phyloP scores from a whole-genome alignment of 164 flowering plant species.

The Cinnamomum chago region DNA sequence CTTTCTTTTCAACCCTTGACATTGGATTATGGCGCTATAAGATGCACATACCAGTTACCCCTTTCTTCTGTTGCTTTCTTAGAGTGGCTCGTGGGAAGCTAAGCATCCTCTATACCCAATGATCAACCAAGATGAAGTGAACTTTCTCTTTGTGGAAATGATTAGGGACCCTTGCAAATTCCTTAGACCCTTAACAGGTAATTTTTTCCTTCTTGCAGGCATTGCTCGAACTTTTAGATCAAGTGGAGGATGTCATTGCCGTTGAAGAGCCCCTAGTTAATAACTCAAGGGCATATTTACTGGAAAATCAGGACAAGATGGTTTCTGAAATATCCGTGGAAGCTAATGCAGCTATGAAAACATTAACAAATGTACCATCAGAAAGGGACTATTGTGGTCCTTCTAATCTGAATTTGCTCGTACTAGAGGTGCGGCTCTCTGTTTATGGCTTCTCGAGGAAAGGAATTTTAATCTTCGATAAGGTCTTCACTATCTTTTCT shows the following conservation, averaged over 20 bases:
- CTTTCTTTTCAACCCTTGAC: neutral
- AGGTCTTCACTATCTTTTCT: conserved; percentile 9
- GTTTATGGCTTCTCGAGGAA: conserved; percentile 1
- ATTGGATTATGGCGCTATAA: too few species aligned
- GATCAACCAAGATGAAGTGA: neutral
- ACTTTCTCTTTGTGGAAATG: neutral
- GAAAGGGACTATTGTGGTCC: conserved; percentile 12
- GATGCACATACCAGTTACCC: neutral
- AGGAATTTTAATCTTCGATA: neutral
- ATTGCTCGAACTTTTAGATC: conserved; percentile 87
- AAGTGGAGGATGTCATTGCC: conserved; percentile 87
- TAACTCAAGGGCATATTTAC: conserved; percentile 14
- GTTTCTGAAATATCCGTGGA: conserved; percentile 9
- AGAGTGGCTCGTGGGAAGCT: neutral
- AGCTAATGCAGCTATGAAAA: conserved; percentile 17
- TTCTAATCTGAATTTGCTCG: conserved; percentile 52
- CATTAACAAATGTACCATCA: conserved; percentile 4
- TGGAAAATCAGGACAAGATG: conserved; percentile 16
- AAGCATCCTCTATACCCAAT: neutral
- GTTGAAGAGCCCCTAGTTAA: conserved; percentile 43
- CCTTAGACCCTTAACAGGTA: neutral
- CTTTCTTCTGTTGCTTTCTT: neutral
- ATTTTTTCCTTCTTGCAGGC: conserved; percentile 43
- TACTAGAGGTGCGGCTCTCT: conserved; percentile 59
- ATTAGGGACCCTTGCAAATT: neutral